These are phyloP conservation scores for Boletus barrowsii DNA, from an alignment of 768 basidiomycete species.

Conservation along the genomic window DNA sequence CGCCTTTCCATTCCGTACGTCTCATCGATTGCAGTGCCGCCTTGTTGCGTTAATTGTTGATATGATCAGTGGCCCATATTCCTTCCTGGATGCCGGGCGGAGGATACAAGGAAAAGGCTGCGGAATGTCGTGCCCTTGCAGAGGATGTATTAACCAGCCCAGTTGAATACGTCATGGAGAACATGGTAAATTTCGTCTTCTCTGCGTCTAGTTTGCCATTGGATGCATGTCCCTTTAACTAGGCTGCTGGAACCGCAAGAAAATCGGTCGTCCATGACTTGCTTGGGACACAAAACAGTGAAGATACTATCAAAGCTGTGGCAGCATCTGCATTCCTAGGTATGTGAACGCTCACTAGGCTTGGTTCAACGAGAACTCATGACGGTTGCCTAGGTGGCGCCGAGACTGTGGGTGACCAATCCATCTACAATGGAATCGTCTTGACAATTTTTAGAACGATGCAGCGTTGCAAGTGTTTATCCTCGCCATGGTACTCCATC, in stretches of 20 bases:
- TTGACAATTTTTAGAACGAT: constrained; percentile 12
- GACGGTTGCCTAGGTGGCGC: constrained; percentile 17
- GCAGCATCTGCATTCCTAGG: constrained; percentile 24
- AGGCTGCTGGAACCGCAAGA: constrained; percentile 21
- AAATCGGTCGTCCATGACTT: constrained; percentile 23
- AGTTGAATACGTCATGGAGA: constrained; percentile 19
- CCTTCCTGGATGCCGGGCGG: constrained; percentile 36
- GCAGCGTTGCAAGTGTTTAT: constrained; percentile 24
- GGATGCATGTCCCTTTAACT: not conserved
- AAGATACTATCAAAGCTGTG: constrained; percentile 21
- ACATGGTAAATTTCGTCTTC: constrained; percentile 16
- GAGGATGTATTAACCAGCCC: constrained; percentile 20
- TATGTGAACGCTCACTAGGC: not conserved
- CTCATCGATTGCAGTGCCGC: not conserved
- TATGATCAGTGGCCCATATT: constrained; percentile 22
- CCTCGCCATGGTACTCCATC: constrained; percentile 34
- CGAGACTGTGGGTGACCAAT: constrained; percentile 22
- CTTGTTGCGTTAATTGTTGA: not conserved
- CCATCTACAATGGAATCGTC: too few relatives aligned
- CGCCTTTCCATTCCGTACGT: constrained; percentile 29
- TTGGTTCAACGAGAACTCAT: not conserved
- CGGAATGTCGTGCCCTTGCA: constrained; percentile 19
- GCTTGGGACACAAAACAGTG: not conserved
- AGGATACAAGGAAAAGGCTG: constrained; percentile 18
- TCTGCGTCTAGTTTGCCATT: not conserved